Base-by-base conservation (phyloP, 2,329 filamentous ascomycete genomes). In the Cladophialophora bantiana region DNA sequence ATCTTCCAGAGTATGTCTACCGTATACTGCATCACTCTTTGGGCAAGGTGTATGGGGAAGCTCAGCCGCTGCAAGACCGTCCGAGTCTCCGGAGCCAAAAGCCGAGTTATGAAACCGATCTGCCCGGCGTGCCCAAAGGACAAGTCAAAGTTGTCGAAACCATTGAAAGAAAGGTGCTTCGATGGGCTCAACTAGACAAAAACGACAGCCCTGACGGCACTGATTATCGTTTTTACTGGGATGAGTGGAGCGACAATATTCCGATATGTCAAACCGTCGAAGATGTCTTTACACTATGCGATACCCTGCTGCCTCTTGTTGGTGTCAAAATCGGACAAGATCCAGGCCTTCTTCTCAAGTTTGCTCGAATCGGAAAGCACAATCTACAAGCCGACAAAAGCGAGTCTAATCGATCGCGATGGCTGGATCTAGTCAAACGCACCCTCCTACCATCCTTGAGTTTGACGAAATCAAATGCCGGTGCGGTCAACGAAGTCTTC, bases 241-340 rank as follows among this genome's bases (percentile, higher is more conserved):
- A 97, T 66, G 95, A 98, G 73, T 99, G 95, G 95, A 85, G 89
- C 2, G 94, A 98, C 78, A 96, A 95, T 70, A 85, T 99, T 54
- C 96, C 95, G 0, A 82, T 97, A 20, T 99, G 95, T 75, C 94
- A 96, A 76, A 91, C 84, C 1, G 88, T 97, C 5, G 93, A 97
- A 69, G 95, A 99, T 75, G 85, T 99, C 13, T 95, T 98, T 77
- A 89, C 90, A 2, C 86, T 97, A 0, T 96, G 93, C 77, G 87
- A 88, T 65, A 94, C 93, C 0, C 85, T 99, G 26, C 82, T 97
- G 54, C 96, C 95, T 71, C 82, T 94, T 31, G 90, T 94, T 0
- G 94, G 95, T 1, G 89, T 96, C 69, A 93, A 93, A 75, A 94
- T 98, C 70, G 95, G 95, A 55, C 90, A 90, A 74, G 94, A 98